Base-by-base conservation (phyloP, 2,329 filamentous ascomycete species). In the Botrytis galanthina region DNA sequence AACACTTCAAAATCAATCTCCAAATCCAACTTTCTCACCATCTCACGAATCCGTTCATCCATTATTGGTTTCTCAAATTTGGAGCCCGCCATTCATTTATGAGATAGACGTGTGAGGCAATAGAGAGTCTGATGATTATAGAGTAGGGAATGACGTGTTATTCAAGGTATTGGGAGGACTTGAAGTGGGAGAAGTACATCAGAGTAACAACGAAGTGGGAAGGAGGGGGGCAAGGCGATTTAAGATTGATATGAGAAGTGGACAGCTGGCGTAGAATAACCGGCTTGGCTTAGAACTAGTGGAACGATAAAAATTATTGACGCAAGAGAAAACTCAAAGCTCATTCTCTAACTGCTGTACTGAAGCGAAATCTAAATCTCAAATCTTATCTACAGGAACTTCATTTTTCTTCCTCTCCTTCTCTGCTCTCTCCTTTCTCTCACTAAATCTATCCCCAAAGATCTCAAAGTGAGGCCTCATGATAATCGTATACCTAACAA, bases 401-500 rank as follows among this genome's bases (percentile, higher is more conserved):
- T 67, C 44, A n/a, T n/a, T 51, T 29, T 42, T 54, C 35, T 42
- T 57, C 1, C 14, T 42, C 59, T 71, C 69, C 32, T 42, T 71
- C 37, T 71, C 74, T 9, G 10, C n/a, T n/a, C 67, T 71, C 54
- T 75, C 74, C 76, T 82, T 74, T 35, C 89, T 82, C 80, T 92
- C 90, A 79, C 90, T 91, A 75, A 83, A 91, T 14, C 90, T 83
- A 81, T 92, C 89, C 1, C 83, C 85, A 78, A 92, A 91, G 3
- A 91, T 80, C 39, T 85, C 85, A 75, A 90, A 86, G 76, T 90
- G 87, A 37, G 86, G 86, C 71, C 88, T 82, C 88, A 92, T 91
- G 1, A 92, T 75, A 42, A 92, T 85, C 0, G 88, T 91, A 78
- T 90, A 91, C 80, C 92, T 91, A 6, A 92, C 89, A 80, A 92